phyloP scores from a whole-genome alignment of 2,329 filamentous ascomycete genomes.

The Capronia coronata region DNA sequence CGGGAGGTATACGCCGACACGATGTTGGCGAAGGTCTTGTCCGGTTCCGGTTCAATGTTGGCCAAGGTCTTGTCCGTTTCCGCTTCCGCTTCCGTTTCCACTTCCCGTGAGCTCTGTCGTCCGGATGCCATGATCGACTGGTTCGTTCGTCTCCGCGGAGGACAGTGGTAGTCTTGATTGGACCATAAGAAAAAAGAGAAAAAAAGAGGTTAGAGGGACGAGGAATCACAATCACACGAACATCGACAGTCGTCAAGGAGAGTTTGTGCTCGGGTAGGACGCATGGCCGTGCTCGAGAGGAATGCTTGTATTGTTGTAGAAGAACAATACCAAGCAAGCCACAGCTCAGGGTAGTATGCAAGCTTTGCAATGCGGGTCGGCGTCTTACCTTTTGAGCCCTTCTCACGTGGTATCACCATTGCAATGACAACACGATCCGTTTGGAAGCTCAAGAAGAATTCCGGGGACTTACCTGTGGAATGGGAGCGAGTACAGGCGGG shows the following conservation, averaged over 20 bases:
- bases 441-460: too few relatives aligned
- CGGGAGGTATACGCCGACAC: constrained; percentile 10
- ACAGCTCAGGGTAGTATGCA: neutral
- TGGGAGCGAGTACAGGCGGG: too few relatives aligned
- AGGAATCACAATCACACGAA: too few relatives aligned
- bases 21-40: constrained; percentile 3
- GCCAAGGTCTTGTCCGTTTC: constrained; percentile 2
- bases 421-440: too few relatives aligned
- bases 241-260: neutral
- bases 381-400: too few relatives aligned
- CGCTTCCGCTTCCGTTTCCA: neutral
- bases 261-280: neutral
- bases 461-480: too few relatives aligned
- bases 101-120: neutral
- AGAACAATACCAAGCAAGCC: constrained; percentile 6
- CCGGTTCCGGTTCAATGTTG: neutral
- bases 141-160: neutral
- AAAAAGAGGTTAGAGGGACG: too few relatives aligned
- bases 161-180: neutral
- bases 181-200: too few relatives aligned
- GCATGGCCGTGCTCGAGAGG: neutral
- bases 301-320: constrained; percentile 5
- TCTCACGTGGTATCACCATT: too few relatives aligned
- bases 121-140: neutral
- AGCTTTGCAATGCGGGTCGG: too few relatives aligned